Evolutionary conservation across 164 flowering plant genomes (phyloP), one percentile per base, ranked within the genome.

Genomic region (Tinospora cordifolia): DNA sequence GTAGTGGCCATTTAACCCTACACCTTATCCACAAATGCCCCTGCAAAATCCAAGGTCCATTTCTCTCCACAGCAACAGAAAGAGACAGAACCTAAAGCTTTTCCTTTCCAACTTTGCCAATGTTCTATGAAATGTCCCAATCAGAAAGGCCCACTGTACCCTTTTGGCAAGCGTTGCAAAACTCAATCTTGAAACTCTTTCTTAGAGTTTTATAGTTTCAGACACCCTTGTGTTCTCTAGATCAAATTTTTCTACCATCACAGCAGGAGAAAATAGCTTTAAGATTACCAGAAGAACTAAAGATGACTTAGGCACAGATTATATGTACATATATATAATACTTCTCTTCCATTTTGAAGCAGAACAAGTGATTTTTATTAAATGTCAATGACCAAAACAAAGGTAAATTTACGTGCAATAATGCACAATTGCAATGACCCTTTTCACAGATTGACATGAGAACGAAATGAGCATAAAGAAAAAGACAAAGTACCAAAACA

Each of bases 361-460:
- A 41, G 46, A 41, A 41, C 46, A 41, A 41, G 46, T 41, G 46
- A 1, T 41, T 71, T 62, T 41, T 64, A 64, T 58, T 26, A 27
- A 27, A 71, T 66, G 65, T 73, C 68, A 63, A 74, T 70, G 39
- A 24, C 58, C 54, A 70, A 49, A 49, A 34, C 22, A 51, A 10
- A 26, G 27, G 69, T 40, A 58, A 44, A 70, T 13, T 27, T 51
- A 72, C 69, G 70, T 68, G 71, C 69, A 15, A 65, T 63, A 72
- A 69, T 68, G 58, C 14, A 62, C 63, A 72, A 14, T 44, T 70
- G 57, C 68, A 75, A 76, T 46, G 76, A 81, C 74, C 71, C 22
- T 51, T 51, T 51, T n/a, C n/a, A n/a, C 59, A 51, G 59, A n/a
- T 17, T 72, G 62, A 36, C 63, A 68, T 65, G 57, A 38, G 21